These are phyloP conservation scores for Pichia californica DNA, from an alignment of 805 yeast genomes.

Conservation along the genomic window DNA sequence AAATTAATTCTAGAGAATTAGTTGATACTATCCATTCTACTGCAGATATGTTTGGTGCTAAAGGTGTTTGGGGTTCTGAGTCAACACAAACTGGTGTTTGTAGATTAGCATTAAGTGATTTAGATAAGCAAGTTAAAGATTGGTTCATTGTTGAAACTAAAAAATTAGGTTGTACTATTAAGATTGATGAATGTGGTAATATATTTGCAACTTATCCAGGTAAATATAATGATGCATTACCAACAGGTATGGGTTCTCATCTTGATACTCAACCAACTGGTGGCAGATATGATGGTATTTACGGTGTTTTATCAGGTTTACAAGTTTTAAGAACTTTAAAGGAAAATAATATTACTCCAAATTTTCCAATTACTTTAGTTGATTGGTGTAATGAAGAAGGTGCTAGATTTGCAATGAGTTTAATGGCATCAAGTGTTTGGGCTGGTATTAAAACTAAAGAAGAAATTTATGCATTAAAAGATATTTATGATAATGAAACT, in stretches of 20 bases:
- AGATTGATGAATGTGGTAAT: conserved; percentile 60
- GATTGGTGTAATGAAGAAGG: conserved; percentile 80
- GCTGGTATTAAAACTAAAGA: conserved; percentile 44
- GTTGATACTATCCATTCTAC: conserved; percentile 57
- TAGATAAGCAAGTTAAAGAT: conserved; percentile 57
- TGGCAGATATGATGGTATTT: conserved; percentile 69
- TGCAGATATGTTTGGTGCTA: conserved; percentile 53
- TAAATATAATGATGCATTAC: conserved; percentile 34
- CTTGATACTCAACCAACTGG: conserved; percentile 76
- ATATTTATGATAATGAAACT: conserved; percentile 45
- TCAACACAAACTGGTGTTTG: conserved; percentile 62
- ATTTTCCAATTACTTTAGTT: conserved; percentile 57
- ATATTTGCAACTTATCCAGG: conserved; percentile 65
- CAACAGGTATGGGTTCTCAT: conserved; percentile 69
- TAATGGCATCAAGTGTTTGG: conserved; percentile 66
- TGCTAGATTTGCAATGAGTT: conserved; percentile 64
- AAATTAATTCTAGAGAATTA: conserved; percentile 23
- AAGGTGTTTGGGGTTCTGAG: conserved; percentile 51
- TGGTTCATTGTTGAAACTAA: conserved; percentile 55
- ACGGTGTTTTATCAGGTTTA: conserved; percentile 61
- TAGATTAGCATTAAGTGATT: conserved; percentile 54
- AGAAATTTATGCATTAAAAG: conserved; percentile 43
- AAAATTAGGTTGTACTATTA: conserved; percentile 49
- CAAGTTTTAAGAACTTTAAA: conserved; percentile 62
- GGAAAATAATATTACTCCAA: conserved; percentile 52